phyloP scores from a whole-genome alignment of 2,329 filamentous ascomycete species.

The Zalaria sp. region DNA sequence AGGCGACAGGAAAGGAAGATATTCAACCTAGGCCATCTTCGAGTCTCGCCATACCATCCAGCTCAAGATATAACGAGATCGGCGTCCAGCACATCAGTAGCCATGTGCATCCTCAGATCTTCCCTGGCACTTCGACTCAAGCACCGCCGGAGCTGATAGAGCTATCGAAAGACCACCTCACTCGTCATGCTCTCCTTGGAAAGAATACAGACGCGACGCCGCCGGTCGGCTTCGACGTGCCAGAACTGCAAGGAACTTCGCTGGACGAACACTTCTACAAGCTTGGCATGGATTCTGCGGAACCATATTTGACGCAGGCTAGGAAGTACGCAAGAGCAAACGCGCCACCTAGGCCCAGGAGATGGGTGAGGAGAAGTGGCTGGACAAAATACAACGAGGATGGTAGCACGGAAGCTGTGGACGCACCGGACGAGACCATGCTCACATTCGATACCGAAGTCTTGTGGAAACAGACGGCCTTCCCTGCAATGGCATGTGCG shows the following conservation, averaged over 20 bases:
- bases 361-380: slow-evolving; percentile 68
- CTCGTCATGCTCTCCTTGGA: slow-evolving; percentile 71
- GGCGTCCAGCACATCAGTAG: slow-evolving; percentile 86
- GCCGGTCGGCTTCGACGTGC: slow-evolving; percentile 78
- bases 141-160: slow-evolving; percentile 54
- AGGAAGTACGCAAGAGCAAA: slow-evolving; percentile 56
- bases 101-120: slow-evolving; percentile 72
- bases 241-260: slow-evolving; percentile 60
- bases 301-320: slow-evolving; percentile 65
- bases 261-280: slow-evolving; percentile 91
- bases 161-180: slow-evolving; percentile 69
- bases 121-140: slow-evolving; percentile 40
- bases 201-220: slow-evolving; percentile 66
- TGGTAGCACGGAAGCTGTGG: slow-evolving; percentile 56
- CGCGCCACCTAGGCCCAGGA: slow-evolving; percentile 45
- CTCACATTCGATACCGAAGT: slow-evolving; percentile 94
- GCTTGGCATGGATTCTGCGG: slow-evolving; percentile 71
- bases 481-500: slow-evolving; percentile 93
- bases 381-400: slow-evolving; percentile 88
- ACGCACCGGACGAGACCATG: slow-evolving; percentile 65
- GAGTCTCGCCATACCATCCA: slow-evolving; percentile 24
- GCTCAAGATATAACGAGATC: slow-evolving; percentile 76
- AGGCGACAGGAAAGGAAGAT: slow-evolving; percentile 2
- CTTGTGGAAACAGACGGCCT: slow-evolving; percentile 85
- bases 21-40: slow-evolving; percentile 6